phyloP scores from a whole-genome alignment of 192 early-diverging fungal species.

The Haplosporangium gracile region DNA sequence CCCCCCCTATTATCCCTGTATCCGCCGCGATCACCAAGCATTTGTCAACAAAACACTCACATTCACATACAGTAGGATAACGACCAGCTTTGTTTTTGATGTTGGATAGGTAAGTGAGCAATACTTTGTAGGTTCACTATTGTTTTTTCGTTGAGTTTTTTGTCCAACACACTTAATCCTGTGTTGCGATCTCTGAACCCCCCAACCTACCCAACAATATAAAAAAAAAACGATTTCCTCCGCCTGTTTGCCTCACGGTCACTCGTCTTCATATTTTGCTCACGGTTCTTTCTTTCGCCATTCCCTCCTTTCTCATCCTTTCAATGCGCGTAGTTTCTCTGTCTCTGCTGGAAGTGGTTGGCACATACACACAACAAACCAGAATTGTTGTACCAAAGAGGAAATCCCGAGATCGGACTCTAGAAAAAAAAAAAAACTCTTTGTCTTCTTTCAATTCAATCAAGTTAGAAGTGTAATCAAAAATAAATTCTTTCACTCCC shows the following conservation, averaged over 20 bases:
- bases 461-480: not conserved
- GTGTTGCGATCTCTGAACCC: not conserved
- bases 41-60: not conserved
- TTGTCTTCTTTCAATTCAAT: slow-evolving; percentile 1
- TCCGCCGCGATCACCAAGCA: not conserved
- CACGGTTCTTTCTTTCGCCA: not conserved
- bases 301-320: not conserved
- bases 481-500: not conserved
- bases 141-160: not conserved
- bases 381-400: slow-evolving; percentile 53
- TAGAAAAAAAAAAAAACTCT: too few species aligned
- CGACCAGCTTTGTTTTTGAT: not conserved
- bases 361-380: slow-evolving; percentile 20
- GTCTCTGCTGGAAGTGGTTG: not conserved
- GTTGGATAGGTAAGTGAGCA: too few species aligned
- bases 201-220: not conserved
- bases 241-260: not conserved
- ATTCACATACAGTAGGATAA: not conserved
- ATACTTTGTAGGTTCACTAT: too few species aligned
- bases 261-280: not conserved
- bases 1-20: not conserved
- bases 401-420: slow-evolving; percentile 40
- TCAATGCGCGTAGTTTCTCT: not conserved
- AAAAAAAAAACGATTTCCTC: not conserved
- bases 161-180: not conserved